Percentiles rank a stretch among this genome's conserved stretches.
Evolutionary conservation across 2,329 filamentous ascomycete genomes (phyloP).

Genomic region (Verticillium albo-atrum): DNA sequence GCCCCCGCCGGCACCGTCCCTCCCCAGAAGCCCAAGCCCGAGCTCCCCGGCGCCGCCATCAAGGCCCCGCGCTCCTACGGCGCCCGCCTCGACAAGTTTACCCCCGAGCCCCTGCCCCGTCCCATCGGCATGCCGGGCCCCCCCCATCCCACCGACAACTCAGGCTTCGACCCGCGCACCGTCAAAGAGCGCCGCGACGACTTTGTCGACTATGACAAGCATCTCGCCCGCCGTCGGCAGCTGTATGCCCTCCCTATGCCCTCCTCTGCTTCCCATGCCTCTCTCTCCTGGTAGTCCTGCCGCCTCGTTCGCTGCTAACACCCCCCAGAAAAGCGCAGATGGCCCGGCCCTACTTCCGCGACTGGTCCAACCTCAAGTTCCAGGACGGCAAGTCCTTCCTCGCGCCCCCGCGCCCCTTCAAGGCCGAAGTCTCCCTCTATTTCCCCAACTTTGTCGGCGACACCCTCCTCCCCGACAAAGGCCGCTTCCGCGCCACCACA

Average conservation of each 20-base stretch:
- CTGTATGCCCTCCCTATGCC: slow-evolving; percentile 48
- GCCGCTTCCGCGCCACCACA: slow-evolving; percentile 64
- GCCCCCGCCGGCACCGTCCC: slow-evolving; percentile 6
- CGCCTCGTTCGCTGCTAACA: neutral
- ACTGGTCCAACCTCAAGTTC: slow-evolving; percentile 80
- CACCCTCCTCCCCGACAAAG: slow-evolving; percentile 57
- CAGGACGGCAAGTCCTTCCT: slow-evolving; percentile 92
- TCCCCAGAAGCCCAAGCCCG: slow-evolving; percentile 27
- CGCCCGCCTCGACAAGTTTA: slow-evolving; percentile 49
- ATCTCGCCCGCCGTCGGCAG: slow-evolving; percentile 69
- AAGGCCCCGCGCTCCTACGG: slow-evolving; percentile 58
- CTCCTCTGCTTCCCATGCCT: neutral
- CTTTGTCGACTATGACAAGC: slow-evolving; percentile 80
- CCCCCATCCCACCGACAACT: slow-evolving; percentile 76
- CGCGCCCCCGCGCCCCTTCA: slow-evolving; percentile 80
- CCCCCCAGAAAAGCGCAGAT: slow-evolving; percentile 64
- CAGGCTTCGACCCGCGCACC: slow-evolving; percentile 65
- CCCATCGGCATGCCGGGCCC: slow-evolving; percentile 79
- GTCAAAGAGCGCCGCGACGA: slow-evolving; percentile 68
- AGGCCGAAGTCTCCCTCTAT: slow-evolving; percentile 74
- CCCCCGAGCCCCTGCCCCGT: slow-evolving; percentile 55
- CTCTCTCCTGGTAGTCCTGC: neutral
- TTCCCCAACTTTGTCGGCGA: slow-evolving; percentile 88
- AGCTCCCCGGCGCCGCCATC: slow-evolving; percentile 42
- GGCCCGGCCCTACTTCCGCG: slow-evolving; percentile 87